Evolutionary conservation across 177 flowering plant genomes (phyloP).

Genomic region (Tripterygium wilfordii): DNA sequence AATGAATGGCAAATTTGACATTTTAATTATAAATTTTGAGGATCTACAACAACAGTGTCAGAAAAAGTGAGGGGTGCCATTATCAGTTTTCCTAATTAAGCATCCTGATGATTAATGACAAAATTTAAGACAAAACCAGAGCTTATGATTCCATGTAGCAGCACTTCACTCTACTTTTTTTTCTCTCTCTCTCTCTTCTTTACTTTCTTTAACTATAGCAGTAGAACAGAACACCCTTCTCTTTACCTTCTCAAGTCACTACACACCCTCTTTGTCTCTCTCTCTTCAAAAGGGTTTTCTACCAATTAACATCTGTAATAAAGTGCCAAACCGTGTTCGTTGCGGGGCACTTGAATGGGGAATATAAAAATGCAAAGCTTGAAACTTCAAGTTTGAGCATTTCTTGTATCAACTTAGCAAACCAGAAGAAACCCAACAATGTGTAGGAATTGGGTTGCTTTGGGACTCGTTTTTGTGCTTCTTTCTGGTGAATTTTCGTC

Average conservation of each 20-base stretch:
- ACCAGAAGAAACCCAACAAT: slow-evolving; percentile 8
- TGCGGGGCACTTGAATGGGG: slow-evolving; percentile 13
- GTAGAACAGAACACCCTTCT: slow-evolving; percentile 17
- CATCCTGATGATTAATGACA: too few species aligned
- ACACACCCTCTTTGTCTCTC: slow-evolving; percentile 8
- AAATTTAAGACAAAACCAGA: slow-evolving; percentile 7
- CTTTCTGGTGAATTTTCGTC: slow-evolving; percentile 21
- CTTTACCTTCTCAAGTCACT: slow-evolving; percentile 4
- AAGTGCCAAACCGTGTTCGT: slow-evolving; percentile 8
- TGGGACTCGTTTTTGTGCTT: slow-evolving; percentile 15
- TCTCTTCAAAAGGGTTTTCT: slow-evolving; percentile 5
- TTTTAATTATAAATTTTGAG: too few species aligned
- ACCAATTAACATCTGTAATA: slow-evolving; percentile 12
- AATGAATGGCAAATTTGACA: too few species aligned
- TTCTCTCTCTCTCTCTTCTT: slow-evolving; percentile 5
- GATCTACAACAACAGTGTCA: too few species aligned
- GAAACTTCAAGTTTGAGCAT: slow-evolving; percentile 9
- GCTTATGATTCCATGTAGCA: slow-evolving; percentile 11
- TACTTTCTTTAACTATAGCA: too few species aligned
- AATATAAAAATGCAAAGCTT: slow-evolving; percentile 8
- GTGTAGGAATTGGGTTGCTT: slow-evolving; percentile 14
- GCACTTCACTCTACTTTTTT: background rate
- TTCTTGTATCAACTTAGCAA: background rate
- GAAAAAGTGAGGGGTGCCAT: too few species aligned
- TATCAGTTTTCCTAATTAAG: too few species aligned